Conservation (phyloP, 805 yeast species). For the Blastobotrys chiropterorum region DNA sequence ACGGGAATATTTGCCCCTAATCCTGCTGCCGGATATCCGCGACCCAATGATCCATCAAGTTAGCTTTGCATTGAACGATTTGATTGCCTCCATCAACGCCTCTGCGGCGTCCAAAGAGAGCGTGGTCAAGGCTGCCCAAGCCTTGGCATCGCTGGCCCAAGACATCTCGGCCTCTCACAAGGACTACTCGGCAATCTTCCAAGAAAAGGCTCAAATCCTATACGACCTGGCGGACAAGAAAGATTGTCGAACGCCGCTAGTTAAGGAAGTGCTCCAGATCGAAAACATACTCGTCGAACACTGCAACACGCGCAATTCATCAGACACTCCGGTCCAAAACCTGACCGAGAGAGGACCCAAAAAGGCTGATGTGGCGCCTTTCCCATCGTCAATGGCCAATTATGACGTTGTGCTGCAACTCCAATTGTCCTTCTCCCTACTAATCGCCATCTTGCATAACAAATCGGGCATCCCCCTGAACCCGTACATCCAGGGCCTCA, state of each 20-base stretch:
- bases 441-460: conserved; percentile 18
- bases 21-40: conserved; percentile 23
- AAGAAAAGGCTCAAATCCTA: conserved; percentile 14
- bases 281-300: conserved; percentile 20
- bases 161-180: conserved; percentile 9
- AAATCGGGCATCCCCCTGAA: conserved; percentile 18
- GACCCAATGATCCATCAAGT: conserved; percentile 20
- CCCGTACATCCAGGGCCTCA: conserved; percentile 22
- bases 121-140: conserved; percentile 15
- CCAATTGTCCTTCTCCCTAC: conserved; percentile 20
- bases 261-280: conserved; percentile 18
- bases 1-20: conserved; percentile 23
- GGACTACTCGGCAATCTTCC: conserved; percentile 14
- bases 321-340: neutral
- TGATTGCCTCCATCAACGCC: conserved; percentile 21
- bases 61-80: conserved; percentile 24
- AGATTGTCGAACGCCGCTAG: conserved; percentile 15
- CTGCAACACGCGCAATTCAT: conserved; percentile 13
- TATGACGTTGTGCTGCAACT: conserved; percentile 13
- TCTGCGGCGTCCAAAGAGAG: conserved; percentile 21
- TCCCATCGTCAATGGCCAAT: conserved; percentile 2
- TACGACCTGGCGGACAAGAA: conserved; percentile 7
- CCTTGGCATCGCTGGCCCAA: conserved; percentile 15
- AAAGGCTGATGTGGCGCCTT: conserved; percentile 5
- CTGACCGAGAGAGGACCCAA: neutral